Evolutionary conservation across 1,284 basidiomycete species (phyloP).

Genomic region (Fomitopsis palustris): DNA sequence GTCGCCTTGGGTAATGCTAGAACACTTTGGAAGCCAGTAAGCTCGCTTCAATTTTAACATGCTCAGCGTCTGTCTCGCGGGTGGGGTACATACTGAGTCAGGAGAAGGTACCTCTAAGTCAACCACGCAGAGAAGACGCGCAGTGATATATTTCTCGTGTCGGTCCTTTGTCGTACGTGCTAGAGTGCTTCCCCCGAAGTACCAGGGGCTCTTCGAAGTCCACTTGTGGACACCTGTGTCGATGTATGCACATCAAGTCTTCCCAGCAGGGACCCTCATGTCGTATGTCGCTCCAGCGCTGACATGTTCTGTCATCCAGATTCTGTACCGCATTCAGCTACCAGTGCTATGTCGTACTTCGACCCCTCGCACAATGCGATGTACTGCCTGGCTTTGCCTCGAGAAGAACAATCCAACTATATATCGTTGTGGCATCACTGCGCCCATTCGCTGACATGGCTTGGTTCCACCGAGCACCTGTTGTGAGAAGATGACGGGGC

Average conservation of each 20-base stretch:
- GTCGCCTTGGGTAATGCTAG: too few relatives aligned
- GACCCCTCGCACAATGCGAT: constrained; percentile 1
- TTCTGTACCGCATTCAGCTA: not conserved
- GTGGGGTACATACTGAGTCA: too few relatives aligned
- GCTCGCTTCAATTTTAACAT: too few relatives aligned
- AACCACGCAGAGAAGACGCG: not conserved
- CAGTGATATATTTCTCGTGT: constrained; percentile 11
- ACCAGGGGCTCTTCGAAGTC: constrained; percentile 1
- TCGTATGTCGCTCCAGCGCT: too few relatives aligned
- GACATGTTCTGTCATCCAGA: not conserved
- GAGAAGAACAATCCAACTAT: not conserved
- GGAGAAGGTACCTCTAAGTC: too few relatives aligned
- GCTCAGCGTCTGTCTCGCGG: too few relatives aligned
- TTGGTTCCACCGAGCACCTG: not conserved
- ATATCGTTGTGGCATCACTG: constrained; percentile 1
- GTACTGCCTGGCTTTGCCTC: not conserved
- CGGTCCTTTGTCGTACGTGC: constrained; percentile 13
- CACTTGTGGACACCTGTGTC: constrained; percentile 13
- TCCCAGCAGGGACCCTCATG: too few relatives aligned
- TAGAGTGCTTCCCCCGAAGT: not conserved
- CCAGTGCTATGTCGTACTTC: constrained; percentile 1
- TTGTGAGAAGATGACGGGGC: not conserved
- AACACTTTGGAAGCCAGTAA: too few relatives aligned
- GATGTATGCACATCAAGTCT: too few relatives aligned
- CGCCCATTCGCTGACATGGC: not conserved